A percentile compares a stretch with the other conserved stretches of the same genome.
These are phyloP conservation scores for Verticillium dahliae DNA, from an alignment of 2,329 filamentous ascomycete genomes.

Conservation along the genomic window DNA sequence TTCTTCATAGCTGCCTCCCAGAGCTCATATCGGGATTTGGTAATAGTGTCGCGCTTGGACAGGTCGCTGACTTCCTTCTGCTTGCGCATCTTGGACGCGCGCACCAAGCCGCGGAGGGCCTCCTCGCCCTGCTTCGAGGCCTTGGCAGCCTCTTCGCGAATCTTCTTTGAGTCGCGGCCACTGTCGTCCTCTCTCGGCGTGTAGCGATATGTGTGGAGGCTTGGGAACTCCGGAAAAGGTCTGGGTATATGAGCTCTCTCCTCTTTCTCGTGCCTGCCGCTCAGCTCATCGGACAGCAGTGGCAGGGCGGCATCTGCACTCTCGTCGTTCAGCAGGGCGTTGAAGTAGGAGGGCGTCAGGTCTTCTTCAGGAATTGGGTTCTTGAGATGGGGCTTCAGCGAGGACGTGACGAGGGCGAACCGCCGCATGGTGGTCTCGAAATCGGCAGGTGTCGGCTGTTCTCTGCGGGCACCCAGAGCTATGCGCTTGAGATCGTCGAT, in stretches of 20 bases:
- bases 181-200: conserved; percentile 45
- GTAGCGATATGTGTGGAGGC: conserved; percentile 57
- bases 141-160: conserved; percentile 52
- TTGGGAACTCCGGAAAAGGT: conserved; percentile 56
- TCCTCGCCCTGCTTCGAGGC: conserved; percentile 57
- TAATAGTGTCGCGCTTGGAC: conserved; percentile 44
- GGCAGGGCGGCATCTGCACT: conserved; percentile 35
- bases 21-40: conserved; percentile 48
- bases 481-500: conserved; percentile 40
- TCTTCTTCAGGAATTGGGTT: conserved; percentile 39
- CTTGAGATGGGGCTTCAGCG: conserved; percentile 49
- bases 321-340: conserved; percentile 28
- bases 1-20: conserved; percentile 58
- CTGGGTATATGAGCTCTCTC: conserved; percentile 49
- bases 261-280: conserved; percentile 51
- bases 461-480: conserved; percentile 42
- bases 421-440: conserved; percentile 46
- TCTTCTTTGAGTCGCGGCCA: conserved; percentile 46
- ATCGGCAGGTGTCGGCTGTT: conserved; percentile 47
- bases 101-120: conserved; percentile 51
- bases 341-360: conserved; percentile 29
- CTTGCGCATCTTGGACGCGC: conserved; percentile 57
- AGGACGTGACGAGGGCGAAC: conserved; percentile 44
- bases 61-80: conserved; percentile 56
- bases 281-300: conserved; percentile 47